Evolutionary conservation across 129 eudicot genomes (phyloP), one percentile per base, ranked within the genome.

Genomic region (Saussurea involucrata): DNA sequence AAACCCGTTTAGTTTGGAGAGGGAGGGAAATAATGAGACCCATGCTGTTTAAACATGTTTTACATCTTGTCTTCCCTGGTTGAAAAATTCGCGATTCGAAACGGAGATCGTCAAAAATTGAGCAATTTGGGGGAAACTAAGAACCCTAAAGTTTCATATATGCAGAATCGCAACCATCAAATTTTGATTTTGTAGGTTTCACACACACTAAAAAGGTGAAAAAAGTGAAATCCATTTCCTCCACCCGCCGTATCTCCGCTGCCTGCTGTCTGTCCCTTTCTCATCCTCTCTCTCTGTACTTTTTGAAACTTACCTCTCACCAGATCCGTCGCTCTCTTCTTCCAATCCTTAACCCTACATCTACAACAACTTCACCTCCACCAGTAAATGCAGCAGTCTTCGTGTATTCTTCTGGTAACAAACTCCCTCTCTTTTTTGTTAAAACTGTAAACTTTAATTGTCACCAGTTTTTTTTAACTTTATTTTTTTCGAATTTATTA

Each of bases 261-360:
- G 63, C 29, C 72, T 24, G 55, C 63, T 63, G 33, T 63, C 73
- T 63, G 73, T 72, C 73, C 17, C 77, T 63, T 60, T 78, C 82
- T 20, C 37, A 40, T 20, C 44, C 65, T 27, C 55, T 76, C 65
- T 63, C 71, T 70, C 64, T 78, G 76, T 13, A 63, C 78, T 49
- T 80, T 80, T 73, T 22, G 73, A 80, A 73, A 80, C 78, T 20
- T 79, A 79, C 78, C 60, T 65, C 78, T 79, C 78, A 80, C 74
- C 68, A 65, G 78, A 80, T 80, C 78, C 78, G 25, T 80, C 78
- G 22, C 53, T 78, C 40, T 78, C 78, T 28, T 28, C 68, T 66
- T 72, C 58, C 73, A 71, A 70, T 28, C 83, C 66, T 72, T 72
- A 72, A 64, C 58, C 76, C 70, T 63, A 53, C 55, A 53, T 53